Conservation (phyloP, 352 stramenopile species). For the Phytophthora sp. region DNA sequence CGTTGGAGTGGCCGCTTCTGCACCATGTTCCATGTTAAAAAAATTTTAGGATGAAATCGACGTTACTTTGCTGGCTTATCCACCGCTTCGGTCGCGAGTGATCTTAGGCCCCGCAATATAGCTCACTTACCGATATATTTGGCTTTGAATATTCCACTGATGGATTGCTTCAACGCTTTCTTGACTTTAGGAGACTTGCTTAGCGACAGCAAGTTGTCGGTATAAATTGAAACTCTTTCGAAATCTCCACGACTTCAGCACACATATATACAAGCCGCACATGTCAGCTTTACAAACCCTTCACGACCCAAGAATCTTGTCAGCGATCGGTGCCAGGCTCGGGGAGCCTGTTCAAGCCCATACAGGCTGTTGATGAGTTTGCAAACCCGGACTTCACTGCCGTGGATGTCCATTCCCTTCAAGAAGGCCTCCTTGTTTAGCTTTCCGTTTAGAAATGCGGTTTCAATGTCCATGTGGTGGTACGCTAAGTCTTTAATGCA, state of each 20-base stretch:
- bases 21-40: constrained; percentile 21
- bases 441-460: constrained; percentile 25
- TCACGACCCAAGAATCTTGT: neutral
- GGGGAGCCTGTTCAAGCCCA: constrained; percentile 18
- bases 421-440: constrained; percentile 35
- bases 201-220: constrained; percentile 23
- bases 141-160: constrained; percentile 7
- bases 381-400: constrained; percentile 18
- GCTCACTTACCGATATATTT: constrained; percentile 18
- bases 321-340: constrained; percentile 4
- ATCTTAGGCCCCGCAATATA: constrained; percentile 16
- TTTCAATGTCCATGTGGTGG: constrained; percentile 40
- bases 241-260: neutral
- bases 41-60: constrained; percentile 10
- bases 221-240: constrained; percentile 19
- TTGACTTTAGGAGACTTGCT: neutral
- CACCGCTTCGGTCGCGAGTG: constrained; percentile 16
- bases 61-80: constrained; percentile 12
- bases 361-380: constrained; percentile 27
- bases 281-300: constrained; percentile 9
- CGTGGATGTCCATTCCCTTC: constrained; percentile 6
- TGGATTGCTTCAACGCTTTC: neutral
- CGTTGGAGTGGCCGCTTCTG: neutral
- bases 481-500: constrained; percentile 20
- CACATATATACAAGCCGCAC: constrained; percentile 19